Base-by-base conservation (phyloP, 2,329 filamentous ascomycete species). In the Hortaea werneckii region DNA sequence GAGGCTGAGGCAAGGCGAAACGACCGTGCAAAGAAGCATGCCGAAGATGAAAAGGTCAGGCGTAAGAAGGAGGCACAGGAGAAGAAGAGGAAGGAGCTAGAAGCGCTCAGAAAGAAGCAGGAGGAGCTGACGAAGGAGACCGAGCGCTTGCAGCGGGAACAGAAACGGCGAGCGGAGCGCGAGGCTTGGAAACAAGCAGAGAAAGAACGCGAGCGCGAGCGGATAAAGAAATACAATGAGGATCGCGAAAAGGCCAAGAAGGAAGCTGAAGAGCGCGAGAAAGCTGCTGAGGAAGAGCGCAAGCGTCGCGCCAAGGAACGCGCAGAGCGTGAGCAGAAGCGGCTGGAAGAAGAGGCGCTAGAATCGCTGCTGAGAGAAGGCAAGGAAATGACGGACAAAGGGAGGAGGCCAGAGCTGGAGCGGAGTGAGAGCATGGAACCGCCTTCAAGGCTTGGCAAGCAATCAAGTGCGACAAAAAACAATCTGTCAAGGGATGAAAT, bases 1-100 rank as follows among this genome's bases (percentile, higher is more conserved):
- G 83, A 87, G 48, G 82, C 81, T 1, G 74, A 77, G 7, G 70
- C 68, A 5, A 77, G 80, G 42, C 71, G 76, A 30, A 71, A 73
- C 6, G 77, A 80, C 45, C 77, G 84, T 8, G 78, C 82, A 50
- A 74, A 73, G 30, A 69, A 80, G 7, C 73, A 80, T 45, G 76
- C 80, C 40, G 77, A 82, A 54, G 67, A 81, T 12, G 71, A 75
- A 43, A 72, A 71, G 39, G 75, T 78, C 52, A 77, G 82, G 51
- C 71, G 72, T 13, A 76, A 78, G 45, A 68, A 67, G 49, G 77
- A 79, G 44, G 76, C 78, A 30, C 74, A 82, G 58, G 77, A 82
- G 62, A 79, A 77, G 65, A 74, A 73, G 65, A 72, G 61, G 58
- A 70, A 66, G 59, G 72, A 64, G 61, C 58, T 75, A 48, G 68